Evolutionary conservation across 306 rosid species (phyloP), one percentile per base, ranked within the genome.

Genomic region (Dryas drummondii): DNA sequence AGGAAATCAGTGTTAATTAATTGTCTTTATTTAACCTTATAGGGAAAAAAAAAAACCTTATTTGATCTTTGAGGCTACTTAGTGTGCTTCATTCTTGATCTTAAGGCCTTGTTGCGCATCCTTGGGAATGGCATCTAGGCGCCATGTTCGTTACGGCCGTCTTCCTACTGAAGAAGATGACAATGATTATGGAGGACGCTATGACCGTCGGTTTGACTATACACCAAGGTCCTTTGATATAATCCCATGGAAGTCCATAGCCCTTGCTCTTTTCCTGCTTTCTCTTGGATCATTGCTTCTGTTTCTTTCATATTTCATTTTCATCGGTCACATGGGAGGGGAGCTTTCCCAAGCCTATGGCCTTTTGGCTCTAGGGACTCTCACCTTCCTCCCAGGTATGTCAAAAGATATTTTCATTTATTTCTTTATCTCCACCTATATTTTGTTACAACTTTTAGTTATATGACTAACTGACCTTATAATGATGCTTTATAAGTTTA

Each of bases 211-310:
- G 76, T 96, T 96, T 86, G 94, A 89, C 85, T 92, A 90, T 82
- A 78, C 83, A 4, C 98, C 99, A 0, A 92, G 78, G 82, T 61
- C 92, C 7, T 81, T 92, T 54, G 97, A 96, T 50, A 96, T 60
- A 83, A 83, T 96, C 81, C 99, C 99, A 10, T 92, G 98, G 98
- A 96, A 92, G 81, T 96, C 98, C 84, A 89, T 96, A 66, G n/a
- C n/a, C n/a, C n/a, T n/a, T n/a, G n/a, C n/a, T n/a, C n/a, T n/a
- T n/a, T n/a, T n/a, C n/a, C n/a, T n/a, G n/a, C n/a, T n/a, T n/a
- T n/a, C n/a, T n/a, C n/a, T n/a, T n/a, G n/a, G n/a, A n/a, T n/a
- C 85, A 10, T 68, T 81, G 47, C 97, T 96, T 82, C 82, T 96
- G 70, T 84, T 96, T 67, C 94, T 96, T 64, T 86, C 99, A 2